A percentile compares a stretch with the other conserved stretches of the same genome.
Evolutionary conservation across 1,139 yeast species (phyloP).

Genomic region (Entelexis paramagnoliae): DNA sequence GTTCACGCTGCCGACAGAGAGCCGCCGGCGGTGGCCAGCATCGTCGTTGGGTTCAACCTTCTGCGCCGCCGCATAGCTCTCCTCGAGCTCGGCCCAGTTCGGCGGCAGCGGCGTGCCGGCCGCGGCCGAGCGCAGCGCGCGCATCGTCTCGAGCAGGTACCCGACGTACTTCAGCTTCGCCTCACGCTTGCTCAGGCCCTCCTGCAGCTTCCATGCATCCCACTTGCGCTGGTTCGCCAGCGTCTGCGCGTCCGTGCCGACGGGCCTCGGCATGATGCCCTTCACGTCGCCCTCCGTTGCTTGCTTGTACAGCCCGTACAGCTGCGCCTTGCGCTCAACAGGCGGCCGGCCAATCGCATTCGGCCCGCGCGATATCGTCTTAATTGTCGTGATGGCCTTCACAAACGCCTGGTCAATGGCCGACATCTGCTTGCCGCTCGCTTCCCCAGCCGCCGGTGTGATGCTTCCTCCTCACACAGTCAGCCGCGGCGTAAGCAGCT

Average conservation of each 20-base stretch:
- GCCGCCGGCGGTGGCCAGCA: conserved; percentile 13
- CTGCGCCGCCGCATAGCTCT: conserved; percentile 29
- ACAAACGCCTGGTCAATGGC: conserved; percentile 22
- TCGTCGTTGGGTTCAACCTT: not conserved
- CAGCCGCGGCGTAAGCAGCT: not conserved
- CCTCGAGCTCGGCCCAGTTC: conserved; percentile 66
- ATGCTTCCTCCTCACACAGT: not conserved
- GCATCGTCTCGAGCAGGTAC: conserved; percentile 63
- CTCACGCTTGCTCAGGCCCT: conserved; percentile 58
- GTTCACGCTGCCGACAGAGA: conserved; percentile 18
- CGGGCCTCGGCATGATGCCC: conserved; percentile 56
- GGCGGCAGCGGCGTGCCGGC: conserved; percentile 49
- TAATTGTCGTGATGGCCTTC: conserved; percentile 62
- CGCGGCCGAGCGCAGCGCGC: conserved; percentile 56
- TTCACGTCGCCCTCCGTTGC: conserved; percentile 80
- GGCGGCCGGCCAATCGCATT: conserved; percentile 73
- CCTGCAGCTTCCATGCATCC: conserved; percentile 78
- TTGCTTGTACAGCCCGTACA: conserved; percentile 78
- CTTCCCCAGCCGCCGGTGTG: not conserved
- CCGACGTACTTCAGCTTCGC: conserved; percentile 65
- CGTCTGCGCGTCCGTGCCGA: conserved; percentile 50
- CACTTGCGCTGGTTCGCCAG: conserved; percentile 63
- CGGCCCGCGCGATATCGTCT: conserved; percentile 58
- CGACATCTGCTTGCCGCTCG: conserved; percentile 9
- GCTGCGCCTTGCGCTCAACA: conserved; percentile 47